Evolutionary conservation across 768 basidiomycete genomes (phyloP), one percentile per base, ranked within the genome.

Genomic region (Paxillus rubicundulus): DNA sequence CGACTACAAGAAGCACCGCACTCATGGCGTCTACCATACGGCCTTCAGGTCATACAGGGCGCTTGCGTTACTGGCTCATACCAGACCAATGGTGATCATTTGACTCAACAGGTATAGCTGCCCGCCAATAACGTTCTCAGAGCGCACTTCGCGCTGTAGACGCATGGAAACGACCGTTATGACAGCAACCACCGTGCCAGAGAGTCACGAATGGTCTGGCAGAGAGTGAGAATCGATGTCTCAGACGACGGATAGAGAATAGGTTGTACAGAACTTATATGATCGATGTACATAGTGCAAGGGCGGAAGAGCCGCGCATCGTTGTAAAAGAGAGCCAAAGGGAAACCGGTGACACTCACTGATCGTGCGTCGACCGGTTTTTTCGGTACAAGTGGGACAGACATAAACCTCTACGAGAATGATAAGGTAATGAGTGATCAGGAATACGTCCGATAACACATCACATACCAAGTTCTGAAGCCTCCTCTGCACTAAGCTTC

Each of bases 381-480:
- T 77, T 60, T 77, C 69, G 52, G 80, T 74, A 75, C 89, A 83
- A 36, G 72, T 61, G 45, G 74, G 68, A 64, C 82, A 83, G 43
- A 82, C 61, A 66, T 82, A 90, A 53, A 83, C 70, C 70, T 77
- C 88, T 90, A 53, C 10, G 50, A 40, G 20, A 44, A 51, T 18
- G 18, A 49, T 5, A 37, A 6, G n/a, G 54, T 30, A 43, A 57
- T 66, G 30, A 65, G 60, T 32, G 57, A 47, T 32, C 49, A 45
- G 9, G 46, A 17, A 47, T 9, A 6, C 27, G 14, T 34, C 5
- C n/a, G 39, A 46, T 45, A 52, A 53, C 45, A 47, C 14, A 42
- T 28, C 52, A 81, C 89, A 76, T 68, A 90, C 89, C 81, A 67
- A 93, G 87, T 65, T 89, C 85, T 62, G 84, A 84, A 9, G 90